Evolutionary conservation across 192 early-diverging fungal genomes (phyloP), one percentile per base, ranked within the genome.

Genomic region (Chytriomyces hyalinus): DNA sequence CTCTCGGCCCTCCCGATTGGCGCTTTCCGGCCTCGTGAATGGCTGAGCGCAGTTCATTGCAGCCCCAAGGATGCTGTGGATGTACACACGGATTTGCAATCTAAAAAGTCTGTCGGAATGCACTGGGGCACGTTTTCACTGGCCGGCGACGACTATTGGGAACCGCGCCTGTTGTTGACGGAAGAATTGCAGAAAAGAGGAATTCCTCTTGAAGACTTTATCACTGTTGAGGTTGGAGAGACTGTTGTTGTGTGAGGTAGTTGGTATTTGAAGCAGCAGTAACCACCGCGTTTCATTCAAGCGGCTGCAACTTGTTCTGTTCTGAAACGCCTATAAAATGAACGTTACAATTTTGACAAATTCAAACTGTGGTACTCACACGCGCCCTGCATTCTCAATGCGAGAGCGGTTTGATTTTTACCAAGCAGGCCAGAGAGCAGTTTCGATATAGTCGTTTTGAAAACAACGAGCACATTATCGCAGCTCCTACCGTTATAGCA

Each of bases 81-180:
- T 9, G 84, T 96, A 36, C 95, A 96, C 74, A 6, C 48, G 4
- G 73, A 75, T 49, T 24, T 75, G 7, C 63, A 49, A n/a, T 46
- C 26, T 43, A 49, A 49, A 17, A 75, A 75, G 47, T 60, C 51
- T 17, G 73, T 75, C 36, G 93, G 89, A 8, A 94, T 95, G 79
- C 95, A 96, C 76, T 95, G 94, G 94, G 93, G 93, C 8, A 93
- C 93, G 11, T 96, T 92, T 88, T 70, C 87, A 4, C 82, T 96
- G 71, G 94, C 92, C 9, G 84, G 85, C 65, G 94, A 94, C 75
- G 84, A 85, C 11, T 77, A 89, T 5, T 86, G 80, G 49, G 93
- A 93, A 73, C 94, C 94, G 22, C 92, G 92, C 0, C 60, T 79
- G 17, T 83, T 90, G 28, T 78, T 95, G 68, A 74, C 75, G 17